Evolutionary conservation across 2,329 filamentous ascomycete genomes (phyloP).

Genomic region (Dactylellina cionopaga): DNA sequence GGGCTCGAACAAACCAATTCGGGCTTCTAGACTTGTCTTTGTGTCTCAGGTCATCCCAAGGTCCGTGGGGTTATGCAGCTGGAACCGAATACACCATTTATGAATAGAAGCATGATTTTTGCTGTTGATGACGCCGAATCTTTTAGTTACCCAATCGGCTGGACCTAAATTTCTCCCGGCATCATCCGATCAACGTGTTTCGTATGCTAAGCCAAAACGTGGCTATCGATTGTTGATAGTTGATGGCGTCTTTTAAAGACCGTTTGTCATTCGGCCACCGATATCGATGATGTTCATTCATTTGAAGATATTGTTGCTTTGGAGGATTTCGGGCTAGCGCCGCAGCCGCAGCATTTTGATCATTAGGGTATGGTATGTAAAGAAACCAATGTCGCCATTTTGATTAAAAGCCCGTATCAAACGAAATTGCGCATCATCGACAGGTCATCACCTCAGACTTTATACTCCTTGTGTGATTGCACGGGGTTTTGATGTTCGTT

Average conservation of each 20-base stretch:
- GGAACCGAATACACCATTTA: constrained; percentile 25
- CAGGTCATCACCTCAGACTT: no score
- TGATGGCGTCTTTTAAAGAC: constrained; percentile 42
- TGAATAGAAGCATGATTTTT: constrained; percentile 30
- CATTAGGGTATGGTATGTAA: neutral
- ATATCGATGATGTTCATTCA: constrained; percentile 5
- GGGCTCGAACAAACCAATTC: constrained; percentile 12
- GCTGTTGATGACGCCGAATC: constrained; percentile 9
- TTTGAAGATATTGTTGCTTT: neutral
- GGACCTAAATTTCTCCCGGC: constrained; percentile 11
- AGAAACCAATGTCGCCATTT: no score
- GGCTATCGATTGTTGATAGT: constrained; percentile 42
- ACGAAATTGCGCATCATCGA: no score
- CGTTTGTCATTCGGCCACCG: constrained; percentile 16
- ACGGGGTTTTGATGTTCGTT: constrained; percentile 15
- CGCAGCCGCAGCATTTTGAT: neutral
- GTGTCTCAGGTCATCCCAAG: constrained; percentile 7
- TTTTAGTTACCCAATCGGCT: constrained; percentile 23
- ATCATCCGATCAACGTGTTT: constrained; percentile 50
- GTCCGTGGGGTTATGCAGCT: constrained; percentile 22
- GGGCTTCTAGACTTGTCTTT: constrained; percentile 18
- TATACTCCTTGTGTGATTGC: no score
- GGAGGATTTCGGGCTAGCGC: neutral
- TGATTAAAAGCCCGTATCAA: no score
- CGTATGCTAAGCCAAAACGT: constrained; percentile 29